Base-by-base conservation (phyloP, 305 asterid species). In the Monarda citriodora region DNA sequence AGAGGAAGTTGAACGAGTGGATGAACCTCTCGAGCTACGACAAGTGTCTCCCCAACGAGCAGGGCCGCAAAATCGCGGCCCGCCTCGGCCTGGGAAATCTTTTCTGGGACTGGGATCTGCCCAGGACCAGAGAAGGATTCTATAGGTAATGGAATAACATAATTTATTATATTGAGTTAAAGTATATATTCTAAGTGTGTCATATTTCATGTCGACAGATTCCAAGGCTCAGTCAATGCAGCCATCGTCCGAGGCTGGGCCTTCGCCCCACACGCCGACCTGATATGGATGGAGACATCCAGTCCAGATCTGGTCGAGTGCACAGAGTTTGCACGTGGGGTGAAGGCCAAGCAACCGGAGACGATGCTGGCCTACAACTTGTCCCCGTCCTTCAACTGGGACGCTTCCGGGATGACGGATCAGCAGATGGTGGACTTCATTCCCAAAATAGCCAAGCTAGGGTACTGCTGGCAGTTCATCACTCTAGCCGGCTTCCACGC, bases 341-440 rank as follows among this genome's bases (percentile, higher is more conserved):
- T 94, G 22, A 94, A 86, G 68, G 76, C 94, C 0, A 60, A 23
- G 77, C 77, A 69, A 23, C 98, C 95, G 4, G 88, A 90, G 68
- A 80, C 66, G 11, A 94, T 94, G 97, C 52, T 94, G 77, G 99
- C 99, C 59, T 94, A 90, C 85, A 94, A 90, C 56, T 71, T 94
- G 25, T 94, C 98, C 0, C 99, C 98, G 9, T 94, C 99, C 5
- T 94, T 91, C 87, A 91, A 94, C 61, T 94, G 99, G 98, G 99
- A 91, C 49, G 99, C 99, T 0, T 94, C 98, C 1, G 98, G 99
- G 1, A 94, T 94, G 99, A 72, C 60, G 0, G 98, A 91, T 54
- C 78, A 77, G 20, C 91, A 94, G 72, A 94, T 88, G 96, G 75
- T 70, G 77, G 95, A 91, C 52, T 94, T 94, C 78, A 94, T 94